Evolutionary conservation across 208 protist genomes (phyloP), one percentile per base, ranked within the genome.

Genomic region (Trypanosoma scelopori): DNA sequence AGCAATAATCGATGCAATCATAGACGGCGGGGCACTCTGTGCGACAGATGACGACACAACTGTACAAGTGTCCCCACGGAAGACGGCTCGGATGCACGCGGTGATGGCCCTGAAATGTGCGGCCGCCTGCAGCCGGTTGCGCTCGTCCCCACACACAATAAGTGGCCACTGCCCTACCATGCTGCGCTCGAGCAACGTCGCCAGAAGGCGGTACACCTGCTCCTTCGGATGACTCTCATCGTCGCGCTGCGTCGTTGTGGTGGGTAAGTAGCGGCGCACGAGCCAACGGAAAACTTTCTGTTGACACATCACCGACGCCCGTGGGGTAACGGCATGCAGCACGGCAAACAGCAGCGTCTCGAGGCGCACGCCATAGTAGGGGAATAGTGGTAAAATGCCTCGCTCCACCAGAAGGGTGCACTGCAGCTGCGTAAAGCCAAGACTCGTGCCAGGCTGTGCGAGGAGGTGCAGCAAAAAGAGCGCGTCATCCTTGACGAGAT

Each of bases 391-490:
- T 27, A 80, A 46, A 48, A 81, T 35, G 11, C 71, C 25, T 13
- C 69, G 39, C 37, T 77, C 63, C 12, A 93, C 68, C 5, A 93
- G 61, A 1, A 35, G 20, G 27, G 80, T 71, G 35, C 71, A 75
- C 6, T 79, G 64, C 5, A 25, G 9, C 15, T 47, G 6, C 11
- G 70, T 59, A 32, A 79, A 81, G 18, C 72, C 75, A 66, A 93
- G 67, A 43, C 82, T 84, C 18, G 84, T 73, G 32, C 62, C 69
- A 11, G 82, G 84, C 67, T 91, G 82, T 1, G 84, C 84, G 18
- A 89, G 43, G 47, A 87, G 70, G 48, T 93, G 87, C 25, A 93
- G 62, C 28, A 87, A 45, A 45, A 87, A 89, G 15, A 93, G 74
- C 1, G 79, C 65, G 6, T 53, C 51, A 59, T 93, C 87, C 2